Conservation (phyloP, 768 basidiomycete genomes). For the Serendipita sp. region DNA sequence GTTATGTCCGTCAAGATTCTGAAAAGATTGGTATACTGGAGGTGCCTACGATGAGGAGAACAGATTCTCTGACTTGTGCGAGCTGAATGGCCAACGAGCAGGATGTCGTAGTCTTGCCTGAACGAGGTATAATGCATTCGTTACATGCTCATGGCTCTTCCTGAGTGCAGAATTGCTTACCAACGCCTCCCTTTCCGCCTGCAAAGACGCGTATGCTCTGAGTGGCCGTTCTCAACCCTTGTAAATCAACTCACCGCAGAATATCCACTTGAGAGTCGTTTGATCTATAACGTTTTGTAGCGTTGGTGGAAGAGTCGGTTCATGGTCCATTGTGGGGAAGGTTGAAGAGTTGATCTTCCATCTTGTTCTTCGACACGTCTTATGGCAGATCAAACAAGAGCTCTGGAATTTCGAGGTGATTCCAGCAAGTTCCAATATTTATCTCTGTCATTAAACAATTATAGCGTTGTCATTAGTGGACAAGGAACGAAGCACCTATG, state of each 20-base stretch:
- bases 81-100: slow-evolving; percentile 97
- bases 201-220: slow-evolving; percentile 3
- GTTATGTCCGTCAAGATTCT: not conserved
- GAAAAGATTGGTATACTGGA: not conserved
- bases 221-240: slow-evolving; percentile 1
- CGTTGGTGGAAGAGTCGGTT: slow-evolving; percentile 51
- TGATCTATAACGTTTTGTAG: slow-evolving; percentile 94
- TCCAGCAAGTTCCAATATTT: not conserved
- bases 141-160: not conserved
- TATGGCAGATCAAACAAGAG: not conserved
- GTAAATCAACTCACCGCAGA: slow-evolving; percentile 57
- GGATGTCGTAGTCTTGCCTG: slow-evolving; percentile 96
- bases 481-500: slow-evolving; percentile 81
- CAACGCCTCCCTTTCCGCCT: slow-evolving; percentile 99
- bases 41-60: slow-evolving; percentile 74
- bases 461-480: slow-evolving; percentile 71
- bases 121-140: not conserved
- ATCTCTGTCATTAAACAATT: slow-evolving; percentile 5
- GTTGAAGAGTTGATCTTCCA: not conserved
- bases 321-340: slow-evolving; percentile 34
- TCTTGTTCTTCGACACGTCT: not conserved
- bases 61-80: slow-evolving; percentile 79
- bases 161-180: slow-evolving; percentile 29
- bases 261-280: slow-evolving; percentile 91
- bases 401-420: not conserved